Percentiles rank a stretch among this genome's conserved stretches.
Conservation (phyloP, 352 stramenopile species). For the Pythium rishiriense region DNA sequence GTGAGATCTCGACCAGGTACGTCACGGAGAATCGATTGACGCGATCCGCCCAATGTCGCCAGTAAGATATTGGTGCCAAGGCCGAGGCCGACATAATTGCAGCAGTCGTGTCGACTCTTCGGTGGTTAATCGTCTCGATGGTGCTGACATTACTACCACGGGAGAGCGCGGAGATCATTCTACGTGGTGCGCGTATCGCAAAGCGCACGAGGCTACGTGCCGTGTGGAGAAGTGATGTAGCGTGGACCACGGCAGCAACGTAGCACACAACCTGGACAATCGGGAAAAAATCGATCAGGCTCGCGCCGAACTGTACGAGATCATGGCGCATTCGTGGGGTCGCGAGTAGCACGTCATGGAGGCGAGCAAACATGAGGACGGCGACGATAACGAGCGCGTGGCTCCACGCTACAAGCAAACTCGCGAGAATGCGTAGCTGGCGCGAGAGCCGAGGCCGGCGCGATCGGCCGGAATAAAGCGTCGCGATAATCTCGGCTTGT, state of each 20-base stretch:
- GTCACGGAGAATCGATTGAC: not conserved
- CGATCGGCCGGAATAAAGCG: not conserved
- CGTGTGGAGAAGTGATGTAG: not conserved
- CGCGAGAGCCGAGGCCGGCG: not conserved
- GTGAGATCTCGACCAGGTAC: not conserved
- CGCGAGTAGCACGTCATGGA: slow-evolving; percentile 4
- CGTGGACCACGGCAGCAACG: not conserved
- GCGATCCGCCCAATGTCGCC: not conserved
- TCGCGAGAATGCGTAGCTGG: not conserved
- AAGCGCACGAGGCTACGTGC: not conserved
- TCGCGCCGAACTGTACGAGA: not conserved
- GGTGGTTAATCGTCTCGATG: not conserved
- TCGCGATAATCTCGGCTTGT: no score
- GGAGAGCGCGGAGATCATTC: not conserved
- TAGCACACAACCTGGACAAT: not conserved
- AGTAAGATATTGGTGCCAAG: not conserved
- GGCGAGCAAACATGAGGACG: not conserved
- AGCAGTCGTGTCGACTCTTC: not conserved
- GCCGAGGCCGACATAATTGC: not conserved
- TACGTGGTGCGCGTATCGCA: not conserved
- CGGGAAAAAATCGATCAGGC: not conserved
- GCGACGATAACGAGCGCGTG: slow-evolving; percentile 1
- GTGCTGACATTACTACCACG: not conserved
- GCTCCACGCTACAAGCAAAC: not conserved
- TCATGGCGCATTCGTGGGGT: not conserved